These are phyloP conservation scores for Backusella luteola DNA, from an alignment of 192 early-diverging fungal genomes.

Conservation along the genomic window DNA sequence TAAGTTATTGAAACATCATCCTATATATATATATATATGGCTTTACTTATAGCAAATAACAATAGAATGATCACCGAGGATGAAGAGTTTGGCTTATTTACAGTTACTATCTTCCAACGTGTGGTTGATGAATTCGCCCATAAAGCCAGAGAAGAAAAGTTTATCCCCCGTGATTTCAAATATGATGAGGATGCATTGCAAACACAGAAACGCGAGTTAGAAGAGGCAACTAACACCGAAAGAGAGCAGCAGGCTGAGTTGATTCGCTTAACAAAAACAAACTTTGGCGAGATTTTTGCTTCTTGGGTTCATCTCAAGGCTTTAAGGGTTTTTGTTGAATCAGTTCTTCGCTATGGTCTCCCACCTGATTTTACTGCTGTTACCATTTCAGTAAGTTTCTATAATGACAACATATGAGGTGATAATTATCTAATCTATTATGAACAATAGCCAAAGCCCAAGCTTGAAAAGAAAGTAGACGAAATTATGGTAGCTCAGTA, in stretches of 20 bases:
- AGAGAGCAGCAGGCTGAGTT: constrained; percentile 71
- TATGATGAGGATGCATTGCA: constrained; percentile 81
- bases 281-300: constrained; percentile 91
- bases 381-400: constrained; percentile 58
- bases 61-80: constrained; percentile 77
- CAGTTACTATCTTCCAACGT: constrained; percentile 89
- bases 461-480: constrained; percentile 80
- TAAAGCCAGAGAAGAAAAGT: constrained; percentile 89
- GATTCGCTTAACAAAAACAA: constrained; percentile 84
- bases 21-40: neutral
- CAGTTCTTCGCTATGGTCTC: constrained; percentile 93
- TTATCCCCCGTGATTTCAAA: constrained; percentile 93
- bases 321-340: constrained; percentile 94
- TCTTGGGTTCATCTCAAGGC: constrained; percentile 96
- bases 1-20: constrained; percentile 37
- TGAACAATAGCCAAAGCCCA: constrained; percentile 61
- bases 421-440: constrained; percentile 11
- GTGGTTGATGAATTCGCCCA: constrained; percentile 87
- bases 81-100: constrained; percentile 91
- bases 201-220: constrained; percentile 77
- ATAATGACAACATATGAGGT: neutral
- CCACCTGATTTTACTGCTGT: constrained; percentile 90
- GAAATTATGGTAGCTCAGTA: constrained; percentile 79
- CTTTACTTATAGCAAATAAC: neutral
- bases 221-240: constrained; percentile 49